phyloP scores from a whole-genome alignment of 1,284 basidiomycete species.

The Xerocomus nothofagi region DNA sequence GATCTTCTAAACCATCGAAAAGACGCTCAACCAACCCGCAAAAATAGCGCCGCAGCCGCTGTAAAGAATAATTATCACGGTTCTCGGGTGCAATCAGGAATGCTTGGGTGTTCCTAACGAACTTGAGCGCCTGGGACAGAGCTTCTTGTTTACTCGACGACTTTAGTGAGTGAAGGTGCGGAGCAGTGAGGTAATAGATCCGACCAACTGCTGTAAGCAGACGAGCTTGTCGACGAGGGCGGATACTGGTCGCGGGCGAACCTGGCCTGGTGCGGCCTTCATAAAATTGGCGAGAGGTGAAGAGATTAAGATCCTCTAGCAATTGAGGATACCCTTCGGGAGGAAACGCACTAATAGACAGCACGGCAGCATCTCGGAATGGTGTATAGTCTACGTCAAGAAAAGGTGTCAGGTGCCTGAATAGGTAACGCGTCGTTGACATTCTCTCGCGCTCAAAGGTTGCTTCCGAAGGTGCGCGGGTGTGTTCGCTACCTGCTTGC shows the following conservation, averaged over 20 bases:
- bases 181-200: constrained; percentile 86
- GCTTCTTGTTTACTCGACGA: constrained; percentile 72
- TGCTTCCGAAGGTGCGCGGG: constrained; percentile 69
- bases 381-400: constrained; percentile 82
- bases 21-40: constrained; percentile 87
- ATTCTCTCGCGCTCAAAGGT: constrained; percentile 74
- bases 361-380: constrained; percentile 85
- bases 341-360: constrained; percentile 87
- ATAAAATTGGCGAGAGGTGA: constrained; percentile 80
- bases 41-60: constrained; percentile 85
- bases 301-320: constrained; percentile 79
- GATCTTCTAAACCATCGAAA: constrained; percentile 73
- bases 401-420: constrained; percentile 85
- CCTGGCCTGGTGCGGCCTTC: constrained; percentile 65
- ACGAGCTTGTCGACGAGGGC: constrained; percentile 74
- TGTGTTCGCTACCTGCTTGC: constrained; percentile 64
- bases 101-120: constrained; percentile 79
- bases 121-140: constrained; percentile 80
- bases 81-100: constrained; percentile 75
- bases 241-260: constrained; percentile 55
- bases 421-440: constrained; percentile 78
- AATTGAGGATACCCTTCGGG: constrained; percentile 76
- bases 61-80: constrained; percentile 77
- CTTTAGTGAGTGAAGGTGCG: constrained; percentile 71
- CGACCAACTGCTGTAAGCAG: constrained; percentile 89